Conservation (phyloP, 768 basidiomycete species). For the Boletellus ananas region DNA sequence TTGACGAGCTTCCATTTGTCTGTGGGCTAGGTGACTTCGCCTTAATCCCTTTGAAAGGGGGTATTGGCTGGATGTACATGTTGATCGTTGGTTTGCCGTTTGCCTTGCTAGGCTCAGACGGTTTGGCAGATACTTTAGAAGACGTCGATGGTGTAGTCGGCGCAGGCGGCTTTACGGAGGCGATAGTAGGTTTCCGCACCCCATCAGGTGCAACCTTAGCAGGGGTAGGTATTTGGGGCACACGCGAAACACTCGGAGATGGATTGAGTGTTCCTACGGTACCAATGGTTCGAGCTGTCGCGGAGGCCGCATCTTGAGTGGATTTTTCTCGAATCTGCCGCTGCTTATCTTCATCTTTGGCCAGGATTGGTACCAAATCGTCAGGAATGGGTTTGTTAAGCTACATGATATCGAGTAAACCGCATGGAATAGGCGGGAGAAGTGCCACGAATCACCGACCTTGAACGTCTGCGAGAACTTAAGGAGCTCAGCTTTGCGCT, state of each 20-base stretch:
- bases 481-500: slow-evolving; percentile 86
- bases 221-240: slow-evolving; percentile 31
- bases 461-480: slow-evolving; percentile 95
- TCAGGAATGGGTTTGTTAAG: slow-evolving; percentile 94
- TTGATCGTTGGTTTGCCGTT: slow-evolving; percentile 47
- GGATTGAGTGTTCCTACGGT: slow-evolving; percentile 37
- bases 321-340: slow-evolving; percentile 78
- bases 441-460: slow-evolving; percentile 42
- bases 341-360: slow-evolving; percentile 93
- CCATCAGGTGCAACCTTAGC: slow-evolving; percentile 29
- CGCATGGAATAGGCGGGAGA: not conserved
- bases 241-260: slow-evolving; percentile 46
- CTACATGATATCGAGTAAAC: slow-evolving; percentile 35
- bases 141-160: slow-evolving; percentile 28
- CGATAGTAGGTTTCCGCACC: slow-evolving; percentile 26
- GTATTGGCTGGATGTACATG: slow-evolving; percentile 89
- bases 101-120: slow-evolving; percentile 30
- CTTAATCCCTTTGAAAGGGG: slow-evolving; percentile 78
- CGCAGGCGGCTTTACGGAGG: slow-evolving; percentile 26
- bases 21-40: slow-evolving; percentile 31
- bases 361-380: slow-evolving; percentile 86
- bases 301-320: slow-evolving; percentile 58
- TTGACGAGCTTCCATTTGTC: slow-evolving; percentile 30
- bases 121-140: slow-evolving; percentile 31
- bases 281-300: slow-evolving; percentile 68